phyloP scores from a whole-genome alignment of 768 basidiomycete genomes.

The Phylloporus scabripes region DNA sequence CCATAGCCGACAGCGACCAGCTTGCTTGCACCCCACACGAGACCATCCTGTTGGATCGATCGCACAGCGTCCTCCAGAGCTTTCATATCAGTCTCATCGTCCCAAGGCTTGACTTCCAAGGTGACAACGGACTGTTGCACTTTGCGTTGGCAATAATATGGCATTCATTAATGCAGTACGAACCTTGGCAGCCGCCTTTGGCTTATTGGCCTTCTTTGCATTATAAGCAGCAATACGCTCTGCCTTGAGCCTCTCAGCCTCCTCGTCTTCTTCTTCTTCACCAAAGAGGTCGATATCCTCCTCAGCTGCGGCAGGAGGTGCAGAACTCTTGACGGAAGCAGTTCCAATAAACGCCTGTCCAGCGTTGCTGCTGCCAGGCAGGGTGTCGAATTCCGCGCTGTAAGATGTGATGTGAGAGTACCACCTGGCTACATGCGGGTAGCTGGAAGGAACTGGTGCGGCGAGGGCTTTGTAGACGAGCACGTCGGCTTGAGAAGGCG shows the following conservation, averaged over 20 bases:
- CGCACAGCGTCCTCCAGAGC: slow-evolving; percentile 80
- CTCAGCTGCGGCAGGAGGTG: slow-evolving; percentile 40
- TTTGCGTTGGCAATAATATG: slow-evolving; percentile 10
- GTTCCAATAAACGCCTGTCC: slow-evolving; percentile 65
- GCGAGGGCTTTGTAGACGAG: slow-evolving; percentile 80
- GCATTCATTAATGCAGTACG: slow-evolving; percentile 12
- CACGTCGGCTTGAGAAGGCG: slow-evolving; percentile 92
- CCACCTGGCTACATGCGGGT: slow-evolving; percentile 83
- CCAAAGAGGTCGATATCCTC: slow-evolving; percentile 88
- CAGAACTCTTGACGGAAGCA: slow-evolving; percentile 37
- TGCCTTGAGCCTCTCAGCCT: slow-evolving; percentile 82
- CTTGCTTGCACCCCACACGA: slow-evolving; percentile 94
- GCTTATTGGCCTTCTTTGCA: slow-evolving; percentile 87
- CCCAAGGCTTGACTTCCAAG: slow-evolving; percentile 98
- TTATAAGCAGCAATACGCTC: slow-evolving; percentile 93
- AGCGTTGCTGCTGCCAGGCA: slow-evolving; percentile 83
- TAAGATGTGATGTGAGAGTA: slow-evolving; percentile 93
- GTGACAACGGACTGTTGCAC: slow-evolving; percentile 90
- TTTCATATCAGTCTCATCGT: slow-evolving; percentile 97
- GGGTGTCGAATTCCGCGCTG: slow-evolving; percentile 64
- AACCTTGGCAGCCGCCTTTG: slow-evolving; percentile 85
- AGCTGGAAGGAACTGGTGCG: slow-evolving; percentile 55
- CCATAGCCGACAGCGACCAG: slow-evolving; percentile 90
- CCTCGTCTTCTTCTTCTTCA: slow-evolving; percentile 76
- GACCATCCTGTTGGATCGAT: slow-evolving; percentile 81